Percentiles rank a stretch among this genome's conserved stretches.
Evolutionary conservation across 2,329 filamentous ascomycete genomes (phyloP).

Genomic region (Teratosphaeria destructans): DNA sequence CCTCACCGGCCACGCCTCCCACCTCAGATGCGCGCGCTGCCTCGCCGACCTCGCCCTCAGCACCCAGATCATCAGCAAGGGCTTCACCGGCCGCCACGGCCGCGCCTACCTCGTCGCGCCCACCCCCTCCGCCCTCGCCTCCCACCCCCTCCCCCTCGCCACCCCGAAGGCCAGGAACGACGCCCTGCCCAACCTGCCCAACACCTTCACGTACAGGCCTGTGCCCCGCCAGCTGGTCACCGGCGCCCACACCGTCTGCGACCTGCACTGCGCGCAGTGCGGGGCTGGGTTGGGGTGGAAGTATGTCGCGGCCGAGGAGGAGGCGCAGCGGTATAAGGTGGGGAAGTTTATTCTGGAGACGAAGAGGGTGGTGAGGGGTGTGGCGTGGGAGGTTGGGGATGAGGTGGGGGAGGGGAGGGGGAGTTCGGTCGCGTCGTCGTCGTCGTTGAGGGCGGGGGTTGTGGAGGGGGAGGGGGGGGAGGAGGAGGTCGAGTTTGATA

Average conservation of each 20-base stretch:
- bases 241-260: constrained; percentile 51
- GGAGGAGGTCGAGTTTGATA: constrained; percentile 46
- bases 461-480: constrained; percentile 24
- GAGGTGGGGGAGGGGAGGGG: constrained; percentile 36
- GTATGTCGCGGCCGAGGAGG: constrained; percentile 52
- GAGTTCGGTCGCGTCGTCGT: neutral
- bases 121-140: constrained; percentile 17
- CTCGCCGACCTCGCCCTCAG: constrained; percentile 49
- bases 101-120: constrained; percentile 53
- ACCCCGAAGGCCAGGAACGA: constrained; percentile 18
- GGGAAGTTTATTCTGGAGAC: constrained; percentile 59
- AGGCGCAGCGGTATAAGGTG: constrained; percentile 52
- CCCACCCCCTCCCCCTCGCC: constrained; percentile 7
- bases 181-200: constrained; percentile 39
- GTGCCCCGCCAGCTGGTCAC: constrained; percentile 52
- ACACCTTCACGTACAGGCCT: constrained; percentile 47
- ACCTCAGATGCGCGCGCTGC: constrained; percentile 50
- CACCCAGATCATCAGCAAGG: constrained; percentile 52
- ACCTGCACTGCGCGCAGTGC: constrained; percentile 48
- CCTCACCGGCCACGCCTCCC: constrained; percentile 40
- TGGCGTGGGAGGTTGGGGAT: constrained; percentile 41
- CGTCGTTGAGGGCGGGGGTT: constrained; percentile 28
- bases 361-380: constrained; percentile 40
- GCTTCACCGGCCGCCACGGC: constrained; percentile 55
- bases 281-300: constrained; percentile 53